These are phyloP conservation scores for Daedaleopsis nitida DNA, from an alignment of 768 basidiomycete genomes.

Conservation along the genomic window DNA sequence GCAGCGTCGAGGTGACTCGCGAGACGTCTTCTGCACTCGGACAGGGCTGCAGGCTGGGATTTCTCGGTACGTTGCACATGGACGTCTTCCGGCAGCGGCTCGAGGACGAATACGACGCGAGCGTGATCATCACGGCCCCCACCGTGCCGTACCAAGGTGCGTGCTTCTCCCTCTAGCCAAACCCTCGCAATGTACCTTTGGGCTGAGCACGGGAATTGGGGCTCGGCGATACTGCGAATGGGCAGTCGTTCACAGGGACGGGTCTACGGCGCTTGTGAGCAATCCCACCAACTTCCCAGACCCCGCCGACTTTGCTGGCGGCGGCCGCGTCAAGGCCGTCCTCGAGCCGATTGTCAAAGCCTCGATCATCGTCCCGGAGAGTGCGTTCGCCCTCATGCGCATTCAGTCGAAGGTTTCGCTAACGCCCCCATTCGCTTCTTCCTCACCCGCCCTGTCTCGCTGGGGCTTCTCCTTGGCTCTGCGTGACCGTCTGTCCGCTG, in stretches of 20 bases:
- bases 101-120: slow-evolving; percentile 95
- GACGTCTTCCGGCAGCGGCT: slow-evolving; percentile 93
- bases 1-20: slow-evolving; percentile 86
- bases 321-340: slow-evolving; percentile 66
- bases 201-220: neutral
- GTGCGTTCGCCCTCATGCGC: slow-evolving; percentile 39
- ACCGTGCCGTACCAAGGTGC: slow-evolving; percentile 91
- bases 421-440: neutral
- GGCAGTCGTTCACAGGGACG: slow-evolving; percentile 73
- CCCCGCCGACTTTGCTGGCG: slow-evolving; percentile 50
- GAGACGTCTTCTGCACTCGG: slow-evolving; percentile 94
- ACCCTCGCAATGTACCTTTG: neutral
- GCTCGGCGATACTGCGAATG: slow-evolving; percentile 7
- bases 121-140: slow-evolving; percentile 93
- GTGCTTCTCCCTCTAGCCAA: slow-evolving; percentile 9
- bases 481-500: neutral
- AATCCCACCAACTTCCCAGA: slow-evolving; percentile 98
- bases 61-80: slow-evolving; percentile 95
- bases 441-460: neutral
- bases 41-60: slow-evolving; percentile 93
- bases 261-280: slow-evolving; percentile 60
- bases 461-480: neutral
- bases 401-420: neutral
- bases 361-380: slow-evolving; percentile 92
- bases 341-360: slow-evolving; percentile 94